Evolutionary conservation across 192 early-diverging fungal genomes (phyloP), one percentile per base, ranked within the genome.

Genomic region (Linnemannia schmuckeri): DNA sequence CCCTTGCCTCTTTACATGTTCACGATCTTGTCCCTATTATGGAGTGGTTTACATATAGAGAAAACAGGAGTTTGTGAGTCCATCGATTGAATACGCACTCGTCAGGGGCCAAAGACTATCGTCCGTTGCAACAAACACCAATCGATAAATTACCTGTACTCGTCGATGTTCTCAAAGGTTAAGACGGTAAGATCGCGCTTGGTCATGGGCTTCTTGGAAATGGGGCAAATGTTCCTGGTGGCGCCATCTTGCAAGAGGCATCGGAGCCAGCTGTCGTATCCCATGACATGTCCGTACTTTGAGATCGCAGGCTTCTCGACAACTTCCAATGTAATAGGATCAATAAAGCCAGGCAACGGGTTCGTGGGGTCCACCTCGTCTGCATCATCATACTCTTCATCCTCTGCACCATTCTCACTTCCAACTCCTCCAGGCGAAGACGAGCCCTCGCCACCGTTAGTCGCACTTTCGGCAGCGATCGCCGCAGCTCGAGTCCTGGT

Each of bases 231-330:
- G 87, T 98, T 98, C 76, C 94, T 93, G 80, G 95, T 94, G 63
- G 93, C 91, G 46, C 94, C 95, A 79, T 94, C 95, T 61, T 94
- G 93, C 71, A 94, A 93, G 73, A 98, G 88, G 78, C 97, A 97
- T 47, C 96, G 94, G 46, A 97, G 94, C 96, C 96, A 97, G 83
- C 92, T 96, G 75, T 97, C 95, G 74, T 95, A 96, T 72, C 95
- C 94, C 96, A 97, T 96, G 49, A 96, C 96, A 87, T 96, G 96
- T 24, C 98, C 98, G 79, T 96, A 98, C 68, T 96, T 97, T 54
- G 97, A 98, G 63, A 99, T 98, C 4, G 98, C 98, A 22, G 98
- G 98, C 76, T 96, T 96, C 13, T 93, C 90, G 24, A 99, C 96
- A 35, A 93, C 93, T 78, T 99, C 97, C 55, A 99, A 84, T 22